phyloP scores from a whole-genome alignment of 2,329 filamentous ascomycete genomes.

The Fusarium sp. region DNA sequence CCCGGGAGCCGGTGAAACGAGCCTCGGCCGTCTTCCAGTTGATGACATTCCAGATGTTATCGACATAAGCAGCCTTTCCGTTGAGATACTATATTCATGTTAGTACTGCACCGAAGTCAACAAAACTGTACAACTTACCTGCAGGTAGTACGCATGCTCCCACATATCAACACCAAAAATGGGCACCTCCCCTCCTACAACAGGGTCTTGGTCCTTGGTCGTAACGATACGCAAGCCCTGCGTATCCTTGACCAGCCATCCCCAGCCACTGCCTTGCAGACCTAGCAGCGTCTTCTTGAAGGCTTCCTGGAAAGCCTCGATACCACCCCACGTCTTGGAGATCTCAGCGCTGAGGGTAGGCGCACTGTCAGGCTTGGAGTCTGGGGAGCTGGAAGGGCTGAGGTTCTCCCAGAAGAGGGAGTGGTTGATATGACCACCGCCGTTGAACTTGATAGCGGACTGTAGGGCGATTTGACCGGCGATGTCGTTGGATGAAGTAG shows the following conservation, averaged over 20 bases:
- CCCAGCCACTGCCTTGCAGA: conserved; percentile 88
- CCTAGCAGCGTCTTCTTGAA: conserved; percentile 74
- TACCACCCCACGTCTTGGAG: conserved; percentile 72
- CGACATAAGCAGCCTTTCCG: conserved; percentile 78
- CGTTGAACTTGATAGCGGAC: conserved; percentile 84
- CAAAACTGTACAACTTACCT: conserved; percentile 58
- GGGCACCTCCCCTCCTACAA: conserved; percentile 72
- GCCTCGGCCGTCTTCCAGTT: conserved; percentile 79
- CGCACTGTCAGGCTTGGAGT: conserved; percentile 66
- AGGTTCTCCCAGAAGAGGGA: conserved; percentile 92
- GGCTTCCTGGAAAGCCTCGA: conserved; percentile 72
- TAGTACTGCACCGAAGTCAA: background rate
- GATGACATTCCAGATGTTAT: conserved; percentile 81
- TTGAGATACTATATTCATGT: conserved; percentile 72
- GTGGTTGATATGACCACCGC: conserved; percentile 94
- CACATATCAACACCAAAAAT: conserved; percentile 88
- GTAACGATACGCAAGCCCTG: conserved; percentile 75
- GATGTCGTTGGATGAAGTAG: conserved; percentile 67
- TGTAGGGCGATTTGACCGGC: conserved; percentile 74
- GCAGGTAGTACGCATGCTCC: conserved; percentile 93
- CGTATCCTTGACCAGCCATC: conserved; percentile 80
- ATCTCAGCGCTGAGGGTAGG: conserved; percentile 72
- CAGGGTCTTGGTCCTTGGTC: conserved; percentile 88
- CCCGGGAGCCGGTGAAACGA: conserved; percentile 64
- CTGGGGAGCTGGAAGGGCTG: conserved; percentile 66